These are phyloP conservation scores for Trichopus zeylanicus DNA, from an alignment of 116 monocot genomes.

Conservation along the genomic window DNA sequence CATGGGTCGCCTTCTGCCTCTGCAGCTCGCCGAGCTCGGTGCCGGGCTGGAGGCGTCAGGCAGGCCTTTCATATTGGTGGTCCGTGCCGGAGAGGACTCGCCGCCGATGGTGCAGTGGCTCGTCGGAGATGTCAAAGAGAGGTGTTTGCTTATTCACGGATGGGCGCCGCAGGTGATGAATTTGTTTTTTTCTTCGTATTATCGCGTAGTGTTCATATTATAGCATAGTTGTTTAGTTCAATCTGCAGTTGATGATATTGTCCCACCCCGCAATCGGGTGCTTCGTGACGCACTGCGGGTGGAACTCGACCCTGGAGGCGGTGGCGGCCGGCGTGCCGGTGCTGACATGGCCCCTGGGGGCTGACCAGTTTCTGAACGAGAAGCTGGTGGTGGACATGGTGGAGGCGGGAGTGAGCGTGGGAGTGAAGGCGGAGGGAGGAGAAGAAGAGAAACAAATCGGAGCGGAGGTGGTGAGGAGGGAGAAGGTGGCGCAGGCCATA, in stretches of 20 bases:
- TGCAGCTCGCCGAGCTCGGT: background rate
- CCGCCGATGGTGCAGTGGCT: slow-evolving; percentile 9
- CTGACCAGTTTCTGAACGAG: slow-evolving; percentile 4
- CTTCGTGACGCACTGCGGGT: slow-evolving; percentile 59
- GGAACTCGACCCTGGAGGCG: slow-evolving; percentile 60
- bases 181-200: too few species aligned
- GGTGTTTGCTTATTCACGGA: slow-evolving; percentile 4
- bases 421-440: background rate
- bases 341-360: background rate
- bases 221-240: too few species aligned
- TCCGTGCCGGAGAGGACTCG: background rate
- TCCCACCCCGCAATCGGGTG: slow-evolving; percentile 26
- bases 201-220: too few species aligned
- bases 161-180: slow-evolving; percentile 13
- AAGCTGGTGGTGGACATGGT: background rate
- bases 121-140: background rate
- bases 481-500: background rate
- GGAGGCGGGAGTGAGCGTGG: background rate
- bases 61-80: background rate
- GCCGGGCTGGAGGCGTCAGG: background rate
- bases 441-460: background rate
- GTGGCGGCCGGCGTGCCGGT: slow-evolving; percentile 6
- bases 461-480: background rate
- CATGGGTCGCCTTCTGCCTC: background rate
- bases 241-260: background rate